Evolutionary conservation across 129 eudicot genomes (phyloP), one percentile per base, ranked within the genome.

Genomic region (Artemisia tridentata): DNA sequence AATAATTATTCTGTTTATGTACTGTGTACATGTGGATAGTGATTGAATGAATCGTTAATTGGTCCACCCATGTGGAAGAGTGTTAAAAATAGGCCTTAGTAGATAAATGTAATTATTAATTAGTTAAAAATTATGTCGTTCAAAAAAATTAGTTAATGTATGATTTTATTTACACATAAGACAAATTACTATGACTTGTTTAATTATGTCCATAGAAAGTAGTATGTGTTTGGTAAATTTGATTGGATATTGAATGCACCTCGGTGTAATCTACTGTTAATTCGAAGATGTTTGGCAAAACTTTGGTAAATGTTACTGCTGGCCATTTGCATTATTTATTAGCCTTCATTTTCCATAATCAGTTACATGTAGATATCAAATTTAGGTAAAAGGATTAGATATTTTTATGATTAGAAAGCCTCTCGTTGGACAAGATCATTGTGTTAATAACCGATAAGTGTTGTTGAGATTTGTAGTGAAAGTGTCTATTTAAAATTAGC

Each of bases 201-300:
- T 41, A 64, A 16, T 68, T 31, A 11, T 50, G 34, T 69, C 7
- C 23, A 4, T 34, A 53, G 15, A 16, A 27, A 57, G 0, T 7
- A 21, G 7, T 12, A 60, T 21, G 65, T 27, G 60, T 61, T 61
- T 72, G 77, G 62, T 61, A 48, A 48, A 49, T 13, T 17, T 72
- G 77, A 61, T 61, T 72, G n/a, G n/a, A n/a, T n/a, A n/a, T n/a
- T n/a, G 76, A 20, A 72, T 61, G 76, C 12, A 60, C 69, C 49
- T 13, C 68, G 23, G 5, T 60, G 31, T 20, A 60, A 4, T 62
- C 25, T 17, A 62, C 51, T 9, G 31, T 46, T 12, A 11, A 10
- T n/a, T 49, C 20, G 19, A 18, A 41, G 19, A 17, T 49, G 69
- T 72, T 72, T 61, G 77, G 70, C 52, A 31, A 13, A 62, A 48